A percentile compares a stretch with the other conserved stretches of the same genome.
phyloP scores from a whole-genome alignment of 1,139 yeast species.

The Blastobotrys niveus region DNA sequence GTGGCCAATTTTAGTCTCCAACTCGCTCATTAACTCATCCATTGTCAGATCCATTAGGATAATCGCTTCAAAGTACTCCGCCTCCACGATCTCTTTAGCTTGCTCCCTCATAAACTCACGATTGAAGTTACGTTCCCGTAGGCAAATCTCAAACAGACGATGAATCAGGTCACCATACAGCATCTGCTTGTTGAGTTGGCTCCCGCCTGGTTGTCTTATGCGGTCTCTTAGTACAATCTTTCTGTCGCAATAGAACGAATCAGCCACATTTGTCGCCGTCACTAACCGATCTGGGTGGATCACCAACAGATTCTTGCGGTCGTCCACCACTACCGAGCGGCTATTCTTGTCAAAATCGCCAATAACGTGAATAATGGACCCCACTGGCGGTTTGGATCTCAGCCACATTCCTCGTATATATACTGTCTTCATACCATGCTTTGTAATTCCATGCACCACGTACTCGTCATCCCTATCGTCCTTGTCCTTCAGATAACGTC shows the following conservation, averaged over 20 bases:
- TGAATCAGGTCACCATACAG: slow-evolving; percentile 79
- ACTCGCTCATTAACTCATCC: slow-evolving; percentile 43
- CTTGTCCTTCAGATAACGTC: background rate
- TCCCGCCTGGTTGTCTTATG: slow-evolving; percentile 42
- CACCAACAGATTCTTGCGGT: slow-evolving; percentile 54
- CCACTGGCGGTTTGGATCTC: slow-evolving; percentile 20
- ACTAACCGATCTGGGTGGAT: slow-evolving; percentile 80
- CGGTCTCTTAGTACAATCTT: slow-evolving; percentile 57
- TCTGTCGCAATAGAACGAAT: slow-evolving; percentile 66
- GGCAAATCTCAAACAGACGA: slow-evolving; percentile 64
- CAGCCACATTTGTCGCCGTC: slow-evolving; percentile 78
- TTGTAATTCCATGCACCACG: background rate
- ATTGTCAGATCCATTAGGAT: slow-evolving; percentile 51
- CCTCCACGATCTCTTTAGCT: slow-evolving; percentile 43
- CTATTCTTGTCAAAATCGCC: slow-evolving; percentile 23
- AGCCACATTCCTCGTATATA: slow-evolving; percentile 29
- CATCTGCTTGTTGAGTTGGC: slow-evolving; percentile 45
- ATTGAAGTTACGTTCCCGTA: slow-evolving; percentile 42
- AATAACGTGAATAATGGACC: slow-evolving; percentile 37
- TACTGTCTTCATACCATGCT: slow-evolving; percentile 10
- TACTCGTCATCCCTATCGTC: background rate
- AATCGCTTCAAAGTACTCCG: slow-evolving; percentile 45
- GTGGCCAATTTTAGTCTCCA: slow-evolving; percentile 50
- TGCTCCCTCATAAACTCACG: slow-evolving; percentile 42
- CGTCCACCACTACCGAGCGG: slow-evolving; percentile 42